These are phyloP conservation scores for Sclerotinia subarctica DNA, from an alignment of 2,329 filamentous ascomycete species.

Conservation along the genomic window DNA sequence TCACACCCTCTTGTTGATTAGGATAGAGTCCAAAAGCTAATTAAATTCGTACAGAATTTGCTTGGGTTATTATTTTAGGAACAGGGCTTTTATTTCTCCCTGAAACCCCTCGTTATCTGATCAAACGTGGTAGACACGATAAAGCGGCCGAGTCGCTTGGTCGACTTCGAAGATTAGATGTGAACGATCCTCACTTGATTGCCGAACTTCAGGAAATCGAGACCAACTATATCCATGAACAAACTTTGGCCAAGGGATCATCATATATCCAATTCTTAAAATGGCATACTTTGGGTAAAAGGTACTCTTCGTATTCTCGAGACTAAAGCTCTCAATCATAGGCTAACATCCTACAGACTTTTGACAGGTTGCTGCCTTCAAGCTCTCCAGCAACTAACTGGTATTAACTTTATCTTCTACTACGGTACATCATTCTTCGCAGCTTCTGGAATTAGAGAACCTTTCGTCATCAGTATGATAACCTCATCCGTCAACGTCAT, in stretches of 20 bases:
- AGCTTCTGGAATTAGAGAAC: slow-evolving; percentile 64
- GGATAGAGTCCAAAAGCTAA: neutral
- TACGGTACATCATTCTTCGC: slow-evolving; percentile 90
- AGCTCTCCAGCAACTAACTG: slow-evolving; percentile 49
- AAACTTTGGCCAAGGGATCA: slow-evolving; percentile 1
- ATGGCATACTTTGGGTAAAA: slow-evolving; percentile 19
- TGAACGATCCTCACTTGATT: slow-evolving; percentile 35
- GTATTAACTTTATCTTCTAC: slow-evolving; percentile 92
- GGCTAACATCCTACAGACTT: neutral
- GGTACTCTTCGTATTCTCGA: neutral
- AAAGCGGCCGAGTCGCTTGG: slow-evolving; percentile 61
- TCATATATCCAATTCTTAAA: slow-evolving; percentile 18
- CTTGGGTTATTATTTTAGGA: slow-evolving; percentile 54
- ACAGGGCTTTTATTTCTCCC: slow-evolving; percentile 32
- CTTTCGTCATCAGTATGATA: slow-evolving; percentile 81
- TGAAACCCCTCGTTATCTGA: slow-evolving; percentile 41
- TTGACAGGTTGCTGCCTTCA: slow-evolving; percentile 13
- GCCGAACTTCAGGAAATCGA: slow-evolving; percentile 11
- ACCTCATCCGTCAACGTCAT: slow-evolving; percentile 67
- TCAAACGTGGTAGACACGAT: slow-evolving; percentile 37
- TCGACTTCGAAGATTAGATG: slow-evolving; percentile 60
- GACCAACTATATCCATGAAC: slow-evolving; percentile 12
- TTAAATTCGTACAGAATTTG: slow-evolving; percentile 49
- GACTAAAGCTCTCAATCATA: no score
- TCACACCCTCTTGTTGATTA: no score